phyloP scores from a whole-genome alignment of 257 asterid genomes.

The Nicotiana otophora region DNA sequence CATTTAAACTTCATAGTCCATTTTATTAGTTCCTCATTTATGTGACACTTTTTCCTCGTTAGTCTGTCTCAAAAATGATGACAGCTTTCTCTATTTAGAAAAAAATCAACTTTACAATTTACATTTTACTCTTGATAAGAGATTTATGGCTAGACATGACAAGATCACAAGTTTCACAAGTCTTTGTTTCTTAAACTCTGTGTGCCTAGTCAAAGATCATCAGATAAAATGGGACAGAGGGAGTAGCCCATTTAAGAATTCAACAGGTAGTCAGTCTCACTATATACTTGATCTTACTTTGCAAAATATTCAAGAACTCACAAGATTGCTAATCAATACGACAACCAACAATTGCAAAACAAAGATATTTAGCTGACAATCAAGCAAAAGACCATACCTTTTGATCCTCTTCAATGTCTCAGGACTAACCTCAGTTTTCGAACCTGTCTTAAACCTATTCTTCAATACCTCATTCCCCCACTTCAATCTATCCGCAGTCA shows the following conservation, averaged over 20 bases:
- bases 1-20: background rate
- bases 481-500: conserved; percentile 69
- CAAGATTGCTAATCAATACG: background rate
- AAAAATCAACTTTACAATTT: no score
- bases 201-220: no score
- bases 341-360: background rate
- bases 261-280: background rate
- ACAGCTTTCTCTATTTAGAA: no score
- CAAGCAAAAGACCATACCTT: conserved; percentile 39
- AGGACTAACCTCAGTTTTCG: conserved; percentile 60
- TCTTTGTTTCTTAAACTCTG: no score
- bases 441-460: conserved; percentile 57
- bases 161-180: no score
- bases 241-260: background rate
- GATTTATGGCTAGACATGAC: no score
- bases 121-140: no score
- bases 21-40: background rate
- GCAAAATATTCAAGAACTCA: background rate
- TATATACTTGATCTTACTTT: background rate
- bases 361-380: background rate
- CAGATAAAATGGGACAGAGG: no score
- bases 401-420: conserved; percentile 68
- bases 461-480: conserved; percentile 81
- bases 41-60: no score
- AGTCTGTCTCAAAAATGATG: no score